These are phyloP conservation scores for Zygoascus meyerae DNA, from an alignment of 1,139 yeast genomes.

Conservation along the genomic window DNA sequence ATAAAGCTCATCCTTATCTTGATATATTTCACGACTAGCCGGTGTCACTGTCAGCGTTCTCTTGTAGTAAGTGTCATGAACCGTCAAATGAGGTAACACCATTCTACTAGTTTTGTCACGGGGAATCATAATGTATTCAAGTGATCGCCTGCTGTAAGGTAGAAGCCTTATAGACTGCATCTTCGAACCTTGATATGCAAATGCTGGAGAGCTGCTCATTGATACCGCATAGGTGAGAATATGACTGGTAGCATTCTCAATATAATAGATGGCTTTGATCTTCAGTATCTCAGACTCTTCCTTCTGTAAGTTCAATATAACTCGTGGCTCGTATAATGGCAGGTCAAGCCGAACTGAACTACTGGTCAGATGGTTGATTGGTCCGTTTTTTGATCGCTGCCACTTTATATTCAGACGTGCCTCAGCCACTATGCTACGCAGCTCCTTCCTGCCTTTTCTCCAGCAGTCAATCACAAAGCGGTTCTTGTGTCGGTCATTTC, in stretches of 20 bases:
- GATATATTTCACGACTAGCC: conserved; percentile 35
- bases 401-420: conserved; percentile 29
- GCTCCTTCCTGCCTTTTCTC: conserved; percentile 23
- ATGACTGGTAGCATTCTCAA: conserved; percentile 72
- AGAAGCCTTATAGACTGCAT: conserved; percentile 45
- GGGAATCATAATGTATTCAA: conserved; percentile 38
- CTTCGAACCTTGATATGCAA: conserved; percentile 38
- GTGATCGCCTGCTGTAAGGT: conserved; percentile 52
- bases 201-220: conserved; percentile 36
- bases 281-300: conserved; percentile 12
- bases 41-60: conserved; percentile 55
- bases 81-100: conserved; percentile 52
- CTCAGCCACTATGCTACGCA: conserved; percentile 30
- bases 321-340: conserved; percentile 67
- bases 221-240: conserved; percentile 57
- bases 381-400: conserved; percentile 21
- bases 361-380: conserved; percentile 23
- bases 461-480: conserved; percentile 25
- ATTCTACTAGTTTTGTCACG: conserved; percentile 29
- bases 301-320: conserved; percentile 37
- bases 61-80: conserved; percentile 61
- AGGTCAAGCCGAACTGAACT: conserved; percentile 39
- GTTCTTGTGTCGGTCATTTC: conserved; percentile 26
- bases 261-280: conserved; percentile 41
- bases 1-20: conserved; percentile 17